Conservation (phyloP, 345 rosid species). For the Rhodamnia argentea region DNA sequence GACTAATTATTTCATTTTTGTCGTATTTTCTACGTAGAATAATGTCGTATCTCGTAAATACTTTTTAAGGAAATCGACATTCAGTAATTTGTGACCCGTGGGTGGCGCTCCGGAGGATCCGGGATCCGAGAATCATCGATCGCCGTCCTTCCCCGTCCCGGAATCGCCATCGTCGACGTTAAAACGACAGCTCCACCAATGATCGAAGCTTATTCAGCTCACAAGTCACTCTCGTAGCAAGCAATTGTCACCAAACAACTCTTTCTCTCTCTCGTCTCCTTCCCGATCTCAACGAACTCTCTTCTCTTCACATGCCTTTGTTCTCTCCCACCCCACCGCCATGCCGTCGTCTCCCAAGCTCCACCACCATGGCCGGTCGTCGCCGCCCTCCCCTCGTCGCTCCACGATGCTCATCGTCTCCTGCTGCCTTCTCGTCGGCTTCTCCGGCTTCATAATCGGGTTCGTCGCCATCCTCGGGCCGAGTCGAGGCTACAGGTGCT, state of each 20-base stretch:
- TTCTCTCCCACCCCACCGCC: neutral
- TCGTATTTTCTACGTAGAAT: too few species aligned
- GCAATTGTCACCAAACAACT: neutral
- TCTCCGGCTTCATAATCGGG: conserved; percentile 57
- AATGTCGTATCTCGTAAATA: too few species aligned
- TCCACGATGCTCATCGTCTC: conserved; percentile 29
- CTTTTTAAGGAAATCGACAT: too few species aligned
- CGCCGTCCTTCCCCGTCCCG: neutral
- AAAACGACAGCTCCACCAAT: neutral
- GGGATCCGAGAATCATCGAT: neutral
- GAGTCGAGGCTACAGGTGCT: conserved; percentile 15
- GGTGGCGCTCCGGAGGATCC: too few species aligned
- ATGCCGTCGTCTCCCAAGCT: conserved; percentile 73
- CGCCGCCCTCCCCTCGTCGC: conserved; percentile 21
- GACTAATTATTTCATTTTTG: too few species aligned
- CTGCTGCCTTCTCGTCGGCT: conserved; percentile 38
- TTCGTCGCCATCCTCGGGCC: conserved; percentile 28
- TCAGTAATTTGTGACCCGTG: too few species aligned
- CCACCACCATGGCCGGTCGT: conserved; percentile 28
- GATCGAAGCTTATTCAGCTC: neutral
- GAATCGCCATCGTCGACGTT: neutral
- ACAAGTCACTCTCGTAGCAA: neutral
- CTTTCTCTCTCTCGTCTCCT: neutral
- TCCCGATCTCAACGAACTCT: neutral
- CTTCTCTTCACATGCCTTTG: neutral